Evolutionary conservation across 2,329 filamentous ascomycete genomes (phyloP).

Genomic region (Trichoderma sp.): DNA sequence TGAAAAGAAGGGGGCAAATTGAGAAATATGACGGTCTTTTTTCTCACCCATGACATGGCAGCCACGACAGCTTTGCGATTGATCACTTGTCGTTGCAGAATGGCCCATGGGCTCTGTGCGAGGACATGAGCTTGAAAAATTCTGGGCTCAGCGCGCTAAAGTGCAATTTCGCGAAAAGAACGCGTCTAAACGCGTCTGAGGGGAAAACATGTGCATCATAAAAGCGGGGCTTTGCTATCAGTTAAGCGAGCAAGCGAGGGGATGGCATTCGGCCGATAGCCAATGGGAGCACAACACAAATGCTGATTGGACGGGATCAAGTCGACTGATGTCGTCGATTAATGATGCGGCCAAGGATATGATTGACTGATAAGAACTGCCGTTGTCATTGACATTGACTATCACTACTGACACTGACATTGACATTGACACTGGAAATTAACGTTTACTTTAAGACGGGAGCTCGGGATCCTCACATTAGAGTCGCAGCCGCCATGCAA

Average conservation of each 20-base stretch:
- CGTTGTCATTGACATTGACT: neutral
- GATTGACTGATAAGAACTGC: neutral
- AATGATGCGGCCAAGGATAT: neutral
- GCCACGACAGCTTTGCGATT: conserved; percentile 10
- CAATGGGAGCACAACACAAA: neutral
- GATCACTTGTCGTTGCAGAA: conserved; percentile 8
- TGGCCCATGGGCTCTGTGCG: neutral
- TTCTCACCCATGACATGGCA: neutral
- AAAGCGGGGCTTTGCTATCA: conserved; percentile 6
- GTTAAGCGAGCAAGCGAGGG: conserved; percentile 13
- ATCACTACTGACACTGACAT: neutral
- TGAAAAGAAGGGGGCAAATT: neutral
- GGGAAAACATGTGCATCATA: conserved; percentile 16
- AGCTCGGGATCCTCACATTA: neutral
- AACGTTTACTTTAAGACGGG: neutral
- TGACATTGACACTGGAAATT: neutral
- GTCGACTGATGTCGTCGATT: neutral
- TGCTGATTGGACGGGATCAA: neutral
- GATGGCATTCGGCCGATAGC: conserved; percentile 1
- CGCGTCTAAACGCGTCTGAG: conserved; percentile 13
- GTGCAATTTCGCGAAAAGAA: conserved; percentile 7
- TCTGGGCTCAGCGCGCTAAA: conserved; percentile 9
- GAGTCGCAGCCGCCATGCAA: conserved; percentile 10
- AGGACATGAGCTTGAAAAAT: neutral
- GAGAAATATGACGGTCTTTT: neutral